A percentile compares a stretch with the other conserved stretches of the same genome.
phyloP scores from a whole-genome alignment of 2,329 filamentous ascomycete genomes.

The Beauveria asiatica region DNA sequence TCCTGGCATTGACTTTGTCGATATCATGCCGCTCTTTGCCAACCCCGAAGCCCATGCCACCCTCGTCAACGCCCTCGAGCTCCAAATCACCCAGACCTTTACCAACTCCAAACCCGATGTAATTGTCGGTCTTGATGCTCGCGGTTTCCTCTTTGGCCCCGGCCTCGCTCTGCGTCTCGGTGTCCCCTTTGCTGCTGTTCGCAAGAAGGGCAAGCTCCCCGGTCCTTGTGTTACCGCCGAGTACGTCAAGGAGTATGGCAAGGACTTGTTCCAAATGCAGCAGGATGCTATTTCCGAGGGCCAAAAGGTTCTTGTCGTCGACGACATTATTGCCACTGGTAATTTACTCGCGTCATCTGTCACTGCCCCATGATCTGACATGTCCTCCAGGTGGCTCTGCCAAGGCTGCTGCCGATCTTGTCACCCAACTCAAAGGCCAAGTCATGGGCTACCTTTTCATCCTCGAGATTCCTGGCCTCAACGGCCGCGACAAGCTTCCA shows the following conservation, averaged over 20 bases:
- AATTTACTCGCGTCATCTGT: conserved; percentile 28
- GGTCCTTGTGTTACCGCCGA: conserved; percentile 76
- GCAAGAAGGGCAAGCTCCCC: conserved; percentile 93
- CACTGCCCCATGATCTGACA: neutral
- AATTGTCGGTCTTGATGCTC: conserved; percentile 84
- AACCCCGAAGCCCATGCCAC: conserved; percentile 63
- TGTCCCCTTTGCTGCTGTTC: conserved; percentile 82
- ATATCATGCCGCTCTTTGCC: conserved; percentile 94
- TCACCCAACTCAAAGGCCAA: conserved; percentile 76
- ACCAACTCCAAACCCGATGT: conserved; percentile 65
- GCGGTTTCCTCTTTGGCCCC: conserved; percentile 93
- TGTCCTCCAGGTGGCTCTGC: conserved; percentile 70
- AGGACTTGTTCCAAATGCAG: conserved; percentile 96
- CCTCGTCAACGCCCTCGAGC: conserved; percentile 75
- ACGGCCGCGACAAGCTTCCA: conserved; percentile 82
- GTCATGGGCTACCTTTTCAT: conserved; percentile 90
- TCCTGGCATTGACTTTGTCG: conserved; percentile 90
- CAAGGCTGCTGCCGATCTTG: conserved; percentile 75
- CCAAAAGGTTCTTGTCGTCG: conserved; percentile 85
- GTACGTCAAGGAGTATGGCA: conserved; percentile 93
- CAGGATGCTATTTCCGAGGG: conserved; percentile 72
- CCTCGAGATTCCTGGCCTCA: conserved; percentile 87
- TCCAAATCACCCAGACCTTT: conserved; percentile 64
- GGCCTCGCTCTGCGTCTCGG: conserved; percentile 75
- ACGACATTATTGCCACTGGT: conserved; percentile 99